Percentiles rank a stretch among this genome's conserved stretches.
phyloP scores from a whole-genome alignment of 2,329 filamentous ascomycete species.

The Aspergillus pseudotamarii region DNA sequence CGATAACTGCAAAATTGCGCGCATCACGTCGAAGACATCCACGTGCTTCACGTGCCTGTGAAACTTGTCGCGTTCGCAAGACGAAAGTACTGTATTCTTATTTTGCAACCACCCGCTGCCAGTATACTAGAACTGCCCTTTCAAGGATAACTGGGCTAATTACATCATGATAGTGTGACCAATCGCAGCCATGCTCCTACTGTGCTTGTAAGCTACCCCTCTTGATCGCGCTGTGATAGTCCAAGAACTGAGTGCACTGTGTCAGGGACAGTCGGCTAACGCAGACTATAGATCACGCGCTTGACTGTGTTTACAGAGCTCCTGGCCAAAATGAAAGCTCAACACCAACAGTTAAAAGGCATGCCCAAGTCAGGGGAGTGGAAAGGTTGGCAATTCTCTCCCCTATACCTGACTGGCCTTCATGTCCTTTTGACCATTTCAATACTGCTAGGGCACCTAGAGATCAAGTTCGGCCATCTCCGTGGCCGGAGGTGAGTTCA shows the following conservation, averaged over 20 bases:
- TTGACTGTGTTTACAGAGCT: conserved; percentile 21
- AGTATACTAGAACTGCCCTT: not conserved
- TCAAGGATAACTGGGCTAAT: not conserved
- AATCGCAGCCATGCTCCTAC: conserved; percentile 24
- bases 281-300: conserved; percentile 18
- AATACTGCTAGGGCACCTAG: not conserved
- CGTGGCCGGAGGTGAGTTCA: conserved; percentile 15
- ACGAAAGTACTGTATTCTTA: conserved; percentile 19
- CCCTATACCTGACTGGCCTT: not conserved
- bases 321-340: conserved; percentile 8
- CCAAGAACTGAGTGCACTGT: not conserved
- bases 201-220: conserved; percentile 21
- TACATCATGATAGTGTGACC: conserved; percentile 18
- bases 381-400: conserved; percentile 7
- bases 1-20: conserved; percentile 16
- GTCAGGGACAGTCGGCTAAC: not conserved
- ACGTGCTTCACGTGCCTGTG: conserved; percentile 27
- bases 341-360: conserved; percentile 11
- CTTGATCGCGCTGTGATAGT: not conserved
- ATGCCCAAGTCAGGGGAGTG: conserved; percentile 6
- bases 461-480: conserved; percentile 16
- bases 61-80: conserved; percentile 28
- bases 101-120: not conserved
- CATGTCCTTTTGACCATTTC: not conserved
- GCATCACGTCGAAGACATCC: conserved; percentile 16